phyloP scores from a whole-genome alignment of 352 stramenopile genomes.

The Pythium oligandrum region DNA sequence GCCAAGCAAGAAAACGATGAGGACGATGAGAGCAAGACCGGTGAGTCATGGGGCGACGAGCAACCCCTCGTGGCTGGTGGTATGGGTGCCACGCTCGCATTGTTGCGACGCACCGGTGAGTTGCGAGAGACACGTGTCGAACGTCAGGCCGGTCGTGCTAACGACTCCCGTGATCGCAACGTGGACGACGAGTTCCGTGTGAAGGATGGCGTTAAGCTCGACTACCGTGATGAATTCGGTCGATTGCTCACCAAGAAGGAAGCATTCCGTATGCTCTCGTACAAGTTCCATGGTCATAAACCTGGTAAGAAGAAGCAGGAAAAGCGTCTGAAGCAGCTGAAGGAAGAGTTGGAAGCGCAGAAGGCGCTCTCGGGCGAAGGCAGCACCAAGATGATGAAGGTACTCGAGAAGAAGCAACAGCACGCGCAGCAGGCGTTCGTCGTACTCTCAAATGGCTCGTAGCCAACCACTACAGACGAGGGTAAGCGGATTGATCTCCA shows the following conservation, averaged over 20 bases:
- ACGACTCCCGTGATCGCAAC: slow-evolving; percentile 93
- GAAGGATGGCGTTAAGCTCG: slow-evolving; percentile 88
- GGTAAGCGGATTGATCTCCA: neutral
- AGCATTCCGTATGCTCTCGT: slow-evolving; percentile 96
- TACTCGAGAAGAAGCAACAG: slow-evolving; percentile 82
- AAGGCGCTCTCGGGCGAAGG: slow-evolving; percentile 73
- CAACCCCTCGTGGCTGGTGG: slow-evolving; percentile 81
- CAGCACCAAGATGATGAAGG: slow-evolving; percentile 83
- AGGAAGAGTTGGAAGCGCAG: slow-evolving; percentile 72
- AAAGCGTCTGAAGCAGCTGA: slow-evolving; percentile 88
- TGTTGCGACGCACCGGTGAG: slow-evolving; percentile 92
- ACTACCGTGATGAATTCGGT: slow-evolving; percentile 97
- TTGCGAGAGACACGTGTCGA: slow-evolving; percentile 84
- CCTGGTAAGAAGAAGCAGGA: slow-evolving; percentile 98
- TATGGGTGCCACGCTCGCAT: slow-evolving; percentile 89
- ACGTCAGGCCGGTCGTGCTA: slow-evolving; percentile 90
- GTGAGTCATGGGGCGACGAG: slow-evolving; percentile 71
- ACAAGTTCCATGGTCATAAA: slow-evolving; percentile 98
- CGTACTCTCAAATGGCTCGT: slow-evolving; percentile 68
- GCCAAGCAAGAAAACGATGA: slow-evolving; percentile 27
- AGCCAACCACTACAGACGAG: slow-evolving; percentile 6
- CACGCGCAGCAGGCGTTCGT: slow-evolving; percentile 78
- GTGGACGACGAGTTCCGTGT: slow-evolving; percentile 82
- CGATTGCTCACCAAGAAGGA: slow-evolving; percentile 96
- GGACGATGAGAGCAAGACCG: slow-evolving; percentile 49